Conservation (phyloP, 192 early-diverging fungal genomes). For the Piromyces sp. region DNA sequence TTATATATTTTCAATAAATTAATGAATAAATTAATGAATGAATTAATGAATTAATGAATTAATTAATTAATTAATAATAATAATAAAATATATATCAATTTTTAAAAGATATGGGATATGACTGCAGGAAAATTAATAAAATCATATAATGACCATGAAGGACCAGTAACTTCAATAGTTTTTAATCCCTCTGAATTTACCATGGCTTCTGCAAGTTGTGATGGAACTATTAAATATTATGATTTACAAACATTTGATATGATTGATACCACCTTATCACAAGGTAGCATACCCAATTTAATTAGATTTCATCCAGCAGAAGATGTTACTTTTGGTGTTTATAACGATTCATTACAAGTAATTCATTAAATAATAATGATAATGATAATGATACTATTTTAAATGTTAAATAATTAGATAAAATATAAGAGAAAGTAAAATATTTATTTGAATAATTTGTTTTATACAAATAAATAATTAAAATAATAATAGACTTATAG, state of each 20-base stretch:
- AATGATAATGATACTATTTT: too few species aligned
- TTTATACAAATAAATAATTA: too few species aligned
- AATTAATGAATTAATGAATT: too few species aligned
- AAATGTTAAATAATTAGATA: too few species aligned
- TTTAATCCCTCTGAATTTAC: constrained; percentile 41
- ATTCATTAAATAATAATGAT: too few species aligned
- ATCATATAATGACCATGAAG: not conserved
- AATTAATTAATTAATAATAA: too few species aligned
- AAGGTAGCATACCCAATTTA: not conserved
- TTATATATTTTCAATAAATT: too few species aligned
- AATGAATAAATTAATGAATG: too few species aligned
- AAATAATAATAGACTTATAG: not conserved
- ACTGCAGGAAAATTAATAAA: constrained; percentile 5
- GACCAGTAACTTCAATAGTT: constrained; percentile 16
- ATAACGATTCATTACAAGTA: not conserved
- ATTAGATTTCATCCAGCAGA: not conserved
- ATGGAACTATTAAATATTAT: constrained; percentile 26
- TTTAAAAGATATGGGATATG: constrained; percentile 4
- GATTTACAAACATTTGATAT: constrained; percentile 33
- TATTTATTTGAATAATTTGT: too few species aligned
- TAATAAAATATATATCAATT: too few species aligned
- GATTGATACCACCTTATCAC: constrained; percentile 3
- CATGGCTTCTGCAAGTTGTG: constrained; percentile 17
- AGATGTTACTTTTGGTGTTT: not conserved
- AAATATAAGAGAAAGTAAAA: too few species aligned